phyloP scores from a whole-genome alignment of 768 basidiomycete genomes.

The Leucogyrophana mollusca region DNA sequence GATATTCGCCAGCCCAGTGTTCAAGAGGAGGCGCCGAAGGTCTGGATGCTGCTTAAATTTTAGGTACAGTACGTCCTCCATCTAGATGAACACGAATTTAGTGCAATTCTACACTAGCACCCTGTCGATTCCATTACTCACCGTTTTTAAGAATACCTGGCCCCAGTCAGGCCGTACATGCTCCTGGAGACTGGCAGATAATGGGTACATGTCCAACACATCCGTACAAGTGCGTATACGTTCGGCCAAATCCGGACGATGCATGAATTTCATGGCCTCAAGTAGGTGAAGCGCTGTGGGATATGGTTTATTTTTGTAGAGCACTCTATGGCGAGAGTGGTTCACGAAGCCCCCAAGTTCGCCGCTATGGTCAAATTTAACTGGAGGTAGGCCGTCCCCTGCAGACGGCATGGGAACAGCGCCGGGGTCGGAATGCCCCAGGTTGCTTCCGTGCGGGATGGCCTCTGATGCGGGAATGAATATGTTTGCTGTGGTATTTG shows the following conservation, averaged over 20 bases:
- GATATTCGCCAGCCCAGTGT: conserved; percentile 49
- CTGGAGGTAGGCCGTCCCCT: conserved; percentile 9
- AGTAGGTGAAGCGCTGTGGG: conserved; percentile 75
- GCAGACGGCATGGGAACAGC: conserved; percentile 10
- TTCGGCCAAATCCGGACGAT: conserved; percentile 53
- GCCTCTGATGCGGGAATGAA: conserved; percentile 15
- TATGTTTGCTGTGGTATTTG: conserved; percentile 19
- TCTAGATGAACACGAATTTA: conserved; percentile 46
- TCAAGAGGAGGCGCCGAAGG: conserved; percentile 51
- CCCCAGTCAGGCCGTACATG: conserved; percentile 59
- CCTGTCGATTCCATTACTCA: conserved; percentile 39
- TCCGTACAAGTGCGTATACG: conserved; percentile 46
- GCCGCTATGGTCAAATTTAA: conserved; percentile 43
- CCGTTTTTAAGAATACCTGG: conserved; percentile 45
- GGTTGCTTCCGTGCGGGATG: conserved; percentile 6
- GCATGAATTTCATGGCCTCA: conserved; percentile 70
- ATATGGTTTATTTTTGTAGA: conserved; percentile 53
- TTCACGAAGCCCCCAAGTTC: conserved; percentile 55
- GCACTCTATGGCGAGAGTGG: conserved; percentile 61
- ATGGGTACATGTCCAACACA: conserved; percentile 36
- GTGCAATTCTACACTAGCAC: neutral
- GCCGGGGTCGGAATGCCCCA: conserved; percentile 2
- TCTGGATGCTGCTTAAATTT: conserved; percentile 74
- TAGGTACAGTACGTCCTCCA: conserved; percentile 63
- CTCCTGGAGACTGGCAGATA: conserved; percentile 31